Base-by-base conservation (phyloP, 2,329 filamentous ascomycete species). In the Sporothrix inflata region DNA sequence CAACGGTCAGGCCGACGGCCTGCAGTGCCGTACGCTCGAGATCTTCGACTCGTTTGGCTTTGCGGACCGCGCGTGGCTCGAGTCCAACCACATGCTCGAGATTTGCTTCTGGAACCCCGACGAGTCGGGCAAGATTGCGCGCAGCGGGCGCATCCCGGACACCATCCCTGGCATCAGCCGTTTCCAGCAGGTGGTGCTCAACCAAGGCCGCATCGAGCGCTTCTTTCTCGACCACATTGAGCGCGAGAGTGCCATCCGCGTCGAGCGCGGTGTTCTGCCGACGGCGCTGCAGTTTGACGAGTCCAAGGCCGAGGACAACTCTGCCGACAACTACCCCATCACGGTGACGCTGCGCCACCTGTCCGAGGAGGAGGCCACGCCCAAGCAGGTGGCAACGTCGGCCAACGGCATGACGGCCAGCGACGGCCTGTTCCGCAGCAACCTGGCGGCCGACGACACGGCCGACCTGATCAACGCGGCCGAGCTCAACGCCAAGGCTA, bases 1-100 rank as follows among this genome's bases (percentile, higher is more conserved):
- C 75, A 79, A 78, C n/a, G 83, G 84, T 6, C 83, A 85, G 74
- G 83, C 84, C 55, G 83, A 85, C 72, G 83, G 84, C 9, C 79
- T 81, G 9, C 89, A 92, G 79, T 88, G 86, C 74, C 88, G 90
- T 1, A 92, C 89, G 0, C 82, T 92, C 1, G 90, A 93, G 79
- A 91, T 93, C 16, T 88, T 93, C 72, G 90, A 93, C 75, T 89
- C 87, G 61, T 91, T 94, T 76, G 91, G 88, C 1, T 87, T 94
- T 73, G 89, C 83, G 2, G 86, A 92, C 74, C 82, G 86, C 4
- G 86, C 85, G 1, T 89, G 88, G 86, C 89, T 89, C 65, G 90
- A 92, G 76, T 85, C 87, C 14, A 91, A 91, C 77, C 89, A 89
- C 77, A 87, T 92, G 82, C 83, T 91, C n/a, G 90, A 91, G 82